Conservation (phyloP, 129 eudicot genomes). For the Flaveria ramosissima region DNA sequence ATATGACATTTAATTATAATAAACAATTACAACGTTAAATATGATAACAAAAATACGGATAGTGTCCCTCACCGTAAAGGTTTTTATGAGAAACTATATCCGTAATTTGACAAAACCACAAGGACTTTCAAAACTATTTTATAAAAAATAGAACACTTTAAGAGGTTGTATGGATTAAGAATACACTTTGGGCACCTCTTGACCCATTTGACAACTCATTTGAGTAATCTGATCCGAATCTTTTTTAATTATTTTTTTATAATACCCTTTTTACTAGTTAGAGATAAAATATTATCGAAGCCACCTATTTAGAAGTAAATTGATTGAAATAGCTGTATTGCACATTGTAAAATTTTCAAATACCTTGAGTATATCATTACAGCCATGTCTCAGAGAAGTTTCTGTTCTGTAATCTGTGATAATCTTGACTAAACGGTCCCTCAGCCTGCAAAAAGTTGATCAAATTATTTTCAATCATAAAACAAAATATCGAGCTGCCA, state of each 20-base stretch:
- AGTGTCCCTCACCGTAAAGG: not conserved
- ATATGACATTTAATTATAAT: not conserved
- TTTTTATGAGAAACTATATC: not conserved
- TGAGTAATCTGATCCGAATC: not conserved
- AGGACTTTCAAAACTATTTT: not conserved
- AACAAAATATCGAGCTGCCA: slow-evolving; percentile 8
- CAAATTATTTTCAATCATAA: not conserved
- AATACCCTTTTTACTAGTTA: not conserved
- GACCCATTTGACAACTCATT: not conserved
- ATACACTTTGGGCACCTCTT: not conserved
- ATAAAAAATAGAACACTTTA: not conserved
- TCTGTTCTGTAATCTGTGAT: slow-evolving; percentile 96
- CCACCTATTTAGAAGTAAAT: not conserved
- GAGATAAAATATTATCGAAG: slow-evolving; percentile 1
- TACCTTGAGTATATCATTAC: slow-evolving; percentile 96
- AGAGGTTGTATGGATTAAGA: not conserved
- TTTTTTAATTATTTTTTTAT: not conserved
- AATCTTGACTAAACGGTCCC: slow-evolving; percentile 95
- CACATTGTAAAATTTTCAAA: slow-evolving; percentile 2
- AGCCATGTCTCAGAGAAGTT: slow-evolving; percentile 98
- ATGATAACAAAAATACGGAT: not conserved
- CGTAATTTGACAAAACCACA: not conserved
- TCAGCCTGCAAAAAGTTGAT: slow-evolving; percentile 49
- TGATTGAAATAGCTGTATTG: not conserved
- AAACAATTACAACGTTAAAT: not conserved